Evolutionary conservation across 345 rosid genomes (phyloP).

Genomic region (Lepidium sativum): DNA sequence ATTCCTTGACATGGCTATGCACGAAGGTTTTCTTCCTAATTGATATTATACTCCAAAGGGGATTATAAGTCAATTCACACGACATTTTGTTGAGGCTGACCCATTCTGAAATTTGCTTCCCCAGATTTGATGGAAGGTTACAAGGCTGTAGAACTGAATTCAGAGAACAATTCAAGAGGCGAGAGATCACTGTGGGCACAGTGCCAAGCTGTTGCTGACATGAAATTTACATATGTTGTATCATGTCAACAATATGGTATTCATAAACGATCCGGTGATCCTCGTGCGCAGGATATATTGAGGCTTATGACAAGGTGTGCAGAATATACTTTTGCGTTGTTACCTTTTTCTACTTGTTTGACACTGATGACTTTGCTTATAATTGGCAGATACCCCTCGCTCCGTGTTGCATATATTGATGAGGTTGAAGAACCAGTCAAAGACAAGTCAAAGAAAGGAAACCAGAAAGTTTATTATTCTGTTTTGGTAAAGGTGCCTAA

Average conservation of each 20-base stretch:
- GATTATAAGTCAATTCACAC: background rate
- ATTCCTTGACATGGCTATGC: constrained; percentile 96
- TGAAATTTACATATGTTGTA: constrained; percentile 92
- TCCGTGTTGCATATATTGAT: constrained; percentile 96
- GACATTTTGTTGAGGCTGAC: constrained; percentile 12
- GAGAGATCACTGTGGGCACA: constrained; percentile 79
- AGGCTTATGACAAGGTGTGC: constrained; percentile 81
- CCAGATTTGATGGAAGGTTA: constrained; percentile 95
- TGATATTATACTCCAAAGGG: background rate
- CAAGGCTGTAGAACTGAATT: constrained; percentile 73
- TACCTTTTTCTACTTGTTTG: background rate
- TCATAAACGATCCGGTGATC: constrained; percentile 75
- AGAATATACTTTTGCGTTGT: background rate
- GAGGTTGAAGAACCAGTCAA: constrained; percentile 86
- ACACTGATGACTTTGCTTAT: constrained; percentile 2
- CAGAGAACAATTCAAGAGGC: constrained; percentile 60
- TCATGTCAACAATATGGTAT: constrained; percentile 97
- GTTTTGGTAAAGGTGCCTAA: constrained; percentile 85
- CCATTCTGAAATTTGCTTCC: constrained; percentile 22
- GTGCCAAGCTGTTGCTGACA: constrained; percentile 97
- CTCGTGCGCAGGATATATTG: constrained; percentile 81
- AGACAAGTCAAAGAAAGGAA: constrained; percentile 55
- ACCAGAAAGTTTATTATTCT: constrained; percentile 76
- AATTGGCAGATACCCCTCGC: constrained; percentile 80
- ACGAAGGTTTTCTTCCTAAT: constrained; percentile 56